Percentiles rank a stretch among this genome's conserved stretches.
Conservation (phyloP, 352 stramenopile species). For the Pythium utonaiense region DNA sequence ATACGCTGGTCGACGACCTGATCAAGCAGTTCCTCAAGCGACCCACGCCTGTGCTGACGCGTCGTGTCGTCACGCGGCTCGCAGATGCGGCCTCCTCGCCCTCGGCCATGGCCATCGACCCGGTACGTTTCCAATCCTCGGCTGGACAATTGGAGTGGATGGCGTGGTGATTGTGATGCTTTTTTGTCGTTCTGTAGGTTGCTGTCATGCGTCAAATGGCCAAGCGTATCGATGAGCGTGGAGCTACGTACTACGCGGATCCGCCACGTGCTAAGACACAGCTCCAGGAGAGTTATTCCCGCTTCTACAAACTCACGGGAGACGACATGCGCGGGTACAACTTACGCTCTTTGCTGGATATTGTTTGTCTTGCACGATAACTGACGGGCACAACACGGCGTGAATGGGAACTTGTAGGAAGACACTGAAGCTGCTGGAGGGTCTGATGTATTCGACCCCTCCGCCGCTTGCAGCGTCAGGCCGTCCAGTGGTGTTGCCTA, state of each 20-base stretch:
- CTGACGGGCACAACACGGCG: neutral
- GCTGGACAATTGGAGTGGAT: too few species aligned
- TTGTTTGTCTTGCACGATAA: neutral
- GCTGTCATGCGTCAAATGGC: conserved; percentile 71
- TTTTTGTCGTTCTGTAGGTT: conserved; percentile 28
- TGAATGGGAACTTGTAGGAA: conserved; percentile 34
- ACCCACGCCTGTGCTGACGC: conserved; percentile 52
- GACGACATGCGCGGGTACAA: conserved; percentile 71
- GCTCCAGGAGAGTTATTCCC: conserved; percentile 76
- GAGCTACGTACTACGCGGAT: conserved; percentile 34
- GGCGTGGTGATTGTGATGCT: neutral
- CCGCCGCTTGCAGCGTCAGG: neutral
- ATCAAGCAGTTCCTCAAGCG: conserved; percentile 39
- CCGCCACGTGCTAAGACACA: conserved; percentile 40
- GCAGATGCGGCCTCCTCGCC: conserved; percentile 33
- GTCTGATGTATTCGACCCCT: conserved; percentile 56
- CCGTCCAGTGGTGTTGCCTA: neutral
- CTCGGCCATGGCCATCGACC: conserved; percentile 14
- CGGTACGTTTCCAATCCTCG: conserved; percentile 4
- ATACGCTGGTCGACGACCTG: conserved; percentile 19
- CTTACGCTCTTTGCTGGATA: neutral
- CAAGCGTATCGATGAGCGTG: conserved; percentile 59
- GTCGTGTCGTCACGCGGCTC: conserved; percentile 53
- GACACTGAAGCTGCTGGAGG: conserved; percentile 56
- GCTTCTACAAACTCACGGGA: conserved; percentile 72